Conservation (phyloP, 148 eudicot species). For the Silene uniflora region DNA sequence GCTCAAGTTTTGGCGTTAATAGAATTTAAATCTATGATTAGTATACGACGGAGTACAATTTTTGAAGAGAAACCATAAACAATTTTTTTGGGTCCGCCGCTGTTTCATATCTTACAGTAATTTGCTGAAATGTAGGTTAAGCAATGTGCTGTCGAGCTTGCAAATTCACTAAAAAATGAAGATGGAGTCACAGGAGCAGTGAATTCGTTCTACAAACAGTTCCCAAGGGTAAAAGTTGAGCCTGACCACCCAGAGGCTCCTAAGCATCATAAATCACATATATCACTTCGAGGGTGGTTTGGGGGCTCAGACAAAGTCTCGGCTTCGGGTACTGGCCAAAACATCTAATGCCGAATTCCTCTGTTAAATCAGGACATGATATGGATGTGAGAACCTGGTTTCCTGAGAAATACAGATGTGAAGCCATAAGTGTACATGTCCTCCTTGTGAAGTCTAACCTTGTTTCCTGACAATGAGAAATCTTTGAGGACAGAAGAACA, state of each 20-base stretch:
- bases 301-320: slow-evolving; percentile 12
- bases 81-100: background rate
- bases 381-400: slow-evolving; percentile 1
- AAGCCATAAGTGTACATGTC: background rate
- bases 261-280: slow-evolving; percentile 25
- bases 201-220: slow-evolving; percentile 68
- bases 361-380: background rate
- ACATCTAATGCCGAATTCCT: background rate
- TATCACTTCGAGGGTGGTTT: slow-evolving; percentile 41
- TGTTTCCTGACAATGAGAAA: background rate
- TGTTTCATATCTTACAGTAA: background rate
- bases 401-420: background rate
- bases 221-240: slow-evolving; percentile 34
- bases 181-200: slow-evolving; percentile 89
- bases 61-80: background rate
- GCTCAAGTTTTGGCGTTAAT: background rate
- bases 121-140: slow-evolving; percentile 50
- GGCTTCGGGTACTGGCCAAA: background rate
- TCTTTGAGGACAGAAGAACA: background rate
- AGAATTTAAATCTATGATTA: too few species aligned
- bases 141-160: slow-evolving; percentile 58
- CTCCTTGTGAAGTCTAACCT: background rate
- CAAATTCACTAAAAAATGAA: slow-evolving; percentile 72
- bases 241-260: slow-evolving; percentile 16
- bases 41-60: background rate